Evolutionary conservation across 805 yeast species (phyloP), one percentile per base, ranked within the genome.

Genomic region (Lipomyces anomalus): DNA sequence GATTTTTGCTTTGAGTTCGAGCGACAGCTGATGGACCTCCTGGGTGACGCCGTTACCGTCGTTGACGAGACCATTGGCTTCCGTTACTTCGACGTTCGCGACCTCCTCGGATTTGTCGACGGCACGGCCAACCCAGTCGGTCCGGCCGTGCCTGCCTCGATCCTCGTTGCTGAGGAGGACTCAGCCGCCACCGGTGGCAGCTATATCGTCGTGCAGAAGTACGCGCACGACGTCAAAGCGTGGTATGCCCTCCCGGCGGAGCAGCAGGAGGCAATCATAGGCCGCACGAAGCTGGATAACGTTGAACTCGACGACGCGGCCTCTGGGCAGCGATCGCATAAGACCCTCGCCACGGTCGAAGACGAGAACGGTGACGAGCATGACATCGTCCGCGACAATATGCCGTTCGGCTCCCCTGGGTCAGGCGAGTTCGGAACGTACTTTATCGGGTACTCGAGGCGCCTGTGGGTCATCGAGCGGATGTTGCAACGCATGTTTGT

Each of bases 301-400:
- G 37, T 52, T 22, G 53, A 48, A 47, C 48, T 52, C 2, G 47
- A 42, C 16, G 58, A 56, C 38, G 47, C 49, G 16, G 33, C 3
- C 1, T 9, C 13, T 3, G 50, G 47, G 18, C 35, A 42, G 37
- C 46, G 38, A 21, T 64, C 66, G 65, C 58, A 55, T 42, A 43
- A 59, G 36, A 50, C 54, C 21, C 63, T 78, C 43, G 79, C 81
- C 33, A 83, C 90, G 23, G 83, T 84, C 58, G 72, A 70, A 48
- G 94, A 84, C 61, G 80, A 74, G 48, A n/a, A 38, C 22, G 80
- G 62, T 22, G 43, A 44, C 16, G 50, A 48, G 43, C 42, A 46
- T 34, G 55, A 50, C 35, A 55, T 56, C 36, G 36, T 56, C 16
- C 50, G 59, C 11, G 58, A 55, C 39, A 56, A 56, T 29, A 55